Evolutionary conservation across 345 rosid species (phyloP).

Genomic region (Sonneratia caseolaris): DNA sequence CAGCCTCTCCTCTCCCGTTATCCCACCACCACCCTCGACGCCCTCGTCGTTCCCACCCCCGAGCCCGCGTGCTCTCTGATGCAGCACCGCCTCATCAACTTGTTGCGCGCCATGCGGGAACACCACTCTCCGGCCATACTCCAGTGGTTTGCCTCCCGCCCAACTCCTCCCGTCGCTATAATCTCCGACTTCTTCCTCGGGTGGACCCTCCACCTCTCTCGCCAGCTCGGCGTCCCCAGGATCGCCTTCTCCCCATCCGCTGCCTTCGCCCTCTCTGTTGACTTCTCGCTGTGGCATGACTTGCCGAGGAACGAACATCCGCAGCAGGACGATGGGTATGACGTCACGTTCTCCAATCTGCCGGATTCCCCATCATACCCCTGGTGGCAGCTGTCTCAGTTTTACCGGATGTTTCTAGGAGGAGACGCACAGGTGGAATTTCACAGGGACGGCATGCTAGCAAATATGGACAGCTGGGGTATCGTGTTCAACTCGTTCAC

Average conservation of each 20-base stretch:
- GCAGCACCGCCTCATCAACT: constrained; percentile 2
- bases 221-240: constrained; percentile 27
- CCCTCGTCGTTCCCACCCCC: constrained; percentile 24
- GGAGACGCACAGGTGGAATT: constrained; percentile 33
- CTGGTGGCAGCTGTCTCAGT: constrained; percentile 22
- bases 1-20: constrained; percentile 27
- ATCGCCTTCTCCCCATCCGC: constrained; percentile 55
- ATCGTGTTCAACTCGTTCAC: constrained; percentile 41
- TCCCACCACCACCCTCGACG: constrained; percentile 17
- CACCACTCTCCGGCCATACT: constrained; percentile 30
- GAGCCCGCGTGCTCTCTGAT: not conserved
- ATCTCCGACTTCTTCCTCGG: constrained; percentile 60
- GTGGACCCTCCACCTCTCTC: constrained; percentile 51
- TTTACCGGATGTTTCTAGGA: constrained; percentile 16
- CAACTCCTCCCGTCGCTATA: constrained; percentile 45
- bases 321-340: not conserved
- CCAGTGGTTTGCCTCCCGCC: constrained; percentile 33
- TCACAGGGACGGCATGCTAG: constrained; percentile 16
- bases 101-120: constrained; percentile 19
- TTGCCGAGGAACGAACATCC: constrained; percentile 15
- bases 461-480: constrained; percentile 43
- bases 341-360: constrained; percentile 15
- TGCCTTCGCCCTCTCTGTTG: constrained; percentile 23
- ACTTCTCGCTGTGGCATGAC: constrained; percentile 17
- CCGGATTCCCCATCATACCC: constrained; percentile 36